Percentiles rank a stretch among this genome's conserved stretches.
Conservation (phyloP, 768 basidiomycete species). For the Daedaleopsis nitida region DNA sequence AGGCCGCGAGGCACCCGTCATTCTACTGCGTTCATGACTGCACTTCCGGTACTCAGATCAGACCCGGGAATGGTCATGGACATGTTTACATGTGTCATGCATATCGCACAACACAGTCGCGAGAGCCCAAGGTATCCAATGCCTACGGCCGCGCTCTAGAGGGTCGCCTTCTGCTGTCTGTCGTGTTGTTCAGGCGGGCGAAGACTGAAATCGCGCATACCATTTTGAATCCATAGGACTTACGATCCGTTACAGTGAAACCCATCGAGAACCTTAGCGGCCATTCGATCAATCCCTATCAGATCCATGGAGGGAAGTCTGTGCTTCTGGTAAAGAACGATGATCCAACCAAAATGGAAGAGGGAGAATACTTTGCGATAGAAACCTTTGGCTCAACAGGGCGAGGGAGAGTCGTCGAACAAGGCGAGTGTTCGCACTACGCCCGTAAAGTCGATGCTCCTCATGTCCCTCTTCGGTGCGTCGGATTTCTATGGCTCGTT, state of each 20-base stretch:
- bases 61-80: too few relatives aligned
- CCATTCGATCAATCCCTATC: constrained; percentile 87
- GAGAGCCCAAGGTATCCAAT: too few relatives aligned
- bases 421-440: constrained; percentile 96
- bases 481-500: constrained; percentile 1
- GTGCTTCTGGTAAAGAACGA: constrained; percentile 87
- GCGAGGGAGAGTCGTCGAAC: constrained; percentile 81
- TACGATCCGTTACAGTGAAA: constrained; percentile 61
- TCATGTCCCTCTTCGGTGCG: constrained; percentile 73
- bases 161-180: too few relatives aligned
- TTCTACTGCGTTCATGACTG: too few relatives aligned
- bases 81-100: too few relatives aligned
- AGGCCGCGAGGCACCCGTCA: too few relatives aligned
- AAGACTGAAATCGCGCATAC: too few relatives aligned
- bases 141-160: too few relatives aligned
- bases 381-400: constrained; percentile 99
- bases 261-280: constrained; percentile 93
- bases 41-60: too few relatives aligned
- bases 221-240: background rate
- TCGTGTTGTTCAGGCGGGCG: too few relatives aligned
- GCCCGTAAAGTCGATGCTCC: constrained; percentile 73
- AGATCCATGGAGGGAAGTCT: constrained; percentile 94
- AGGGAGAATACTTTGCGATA: constrained; percentile 98
- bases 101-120: too few relatives aligned
- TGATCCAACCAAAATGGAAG: constrained; percentile 97